Base-by-base conservation (phyloP, 2,329 filamentous ascomycete species). In the Dactylellina haptotyla region DNA sequence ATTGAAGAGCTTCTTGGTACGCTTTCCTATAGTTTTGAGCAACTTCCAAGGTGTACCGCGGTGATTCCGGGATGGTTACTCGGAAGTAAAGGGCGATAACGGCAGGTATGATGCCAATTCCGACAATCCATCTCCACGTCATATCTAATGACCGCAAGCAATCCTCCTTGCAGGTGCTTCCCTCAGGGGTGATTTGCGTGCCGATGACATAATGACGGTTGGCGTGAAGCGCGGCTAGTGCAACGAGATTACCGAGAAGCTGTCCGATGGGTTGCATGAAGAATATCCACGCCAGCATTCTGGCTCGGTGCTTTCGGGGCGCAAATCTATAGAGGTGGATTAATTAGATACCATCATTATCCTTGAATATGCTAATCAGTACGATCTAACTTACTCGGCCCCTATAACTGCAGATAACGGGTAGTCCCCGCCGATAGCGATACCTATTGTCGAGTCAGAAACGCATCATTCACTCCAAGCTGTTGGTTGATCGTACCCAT, bases 261-360 rank as follows among this genome's bases (percentile, higher is more conserved):
- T 90, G 88, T 4, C 88, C 88, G 6, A 90, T 81, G 0, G 88
- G 87, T 76, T 90, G 88, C 85, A 89, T 89, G 76, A 89, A 83
- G 78, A 90, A 90, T 30, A 90, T 87, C 2, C 84, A 85, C 4
- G 88, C 86, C 75, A 90, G 82, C 88, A 90, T 90, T 18, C 84
- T 86, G n/a, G 85, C 86, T 53, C 88, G 83, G n/a, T 87, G 87
- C 51, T 84, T 85, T 0, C 87, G 89, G 0, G 83, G 82, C 2
- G 83, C 82, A 61, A 84, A 84, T 75, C 54, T 58, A 30, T 4
- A 58, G 4, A 37, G 14, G 12, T 16, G 4, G 20, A 46, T n/a
- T 16, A 10, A 10, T 23, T 34, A 82, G 83, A 48, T 63, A 53
- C 12, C 20, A 54, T 23, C 50, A 23, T 6, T 5, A 54, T 30